phyloP scores from a whole-genome alignment of 2,329 filamentous ascomycete genomes.

The Sporothrix schenckii region DNA sequence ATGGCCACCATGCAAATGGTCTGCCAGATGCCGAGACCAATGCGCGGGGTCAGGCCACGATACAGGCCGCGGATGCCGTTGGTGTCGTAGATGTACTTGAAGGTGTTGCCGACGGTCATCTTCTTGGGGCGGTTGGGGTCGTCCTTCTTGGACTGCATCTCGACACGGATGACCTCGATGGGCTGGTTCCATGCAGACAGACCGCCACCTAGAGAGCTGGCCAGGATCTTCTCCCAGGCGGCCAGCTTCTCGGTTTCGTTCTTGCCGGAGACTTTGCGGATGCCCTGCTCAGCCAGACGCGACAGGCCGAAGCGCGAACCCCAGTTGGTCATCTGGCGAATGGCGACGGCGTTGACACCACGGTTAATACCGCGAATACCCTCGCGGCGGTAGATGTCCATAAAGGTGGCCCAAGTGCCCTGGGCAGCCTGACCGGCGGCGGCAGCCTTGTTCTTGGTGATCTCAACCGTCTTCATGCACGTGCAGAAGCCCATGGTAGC shows the following conservation, averaged over 20 bases:
- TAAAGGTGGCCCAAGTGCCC: conserved; percentile 93
- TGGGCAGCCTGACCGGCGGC: conserved; percentile 79
- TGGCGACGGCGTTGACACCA: conserved; percentile 97
- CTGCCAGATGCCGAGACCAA: conserved; percentile 97
- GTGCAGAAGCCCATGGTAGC: conserved; percentile 99
- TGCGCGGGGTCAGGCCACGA: conserved; percentile 90
- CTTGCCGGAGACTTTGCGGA: conserved; percentile 78
- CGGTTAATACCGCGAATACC: conserved; percentile 96
- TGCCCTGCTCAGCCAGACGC: conserved; percentile 85
- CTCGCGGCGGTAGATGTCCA: conserved; percentile 93
- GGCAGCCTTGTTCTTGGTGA: conserved; percentile 96
- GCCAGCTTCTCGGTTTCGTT: conserved; percentile 75
- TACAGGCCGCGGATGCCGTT: conserved; percentile 93
- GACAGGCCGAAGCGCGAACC: conserved; percentile 93
- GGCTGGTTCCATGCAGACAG: conserved; percentile 98
- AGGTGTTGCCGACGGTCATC: conserved; percentile 89
- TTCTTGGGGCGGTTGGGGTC: conserved; percentile 99
- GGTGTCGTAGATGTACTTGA: conserved; percentile 83
- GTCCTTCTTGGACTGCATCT: conserved; percentile 99
- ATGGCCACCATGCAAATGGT: conserved; percentile 99
- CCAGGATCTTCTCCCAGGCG: conserved; percentile 83
- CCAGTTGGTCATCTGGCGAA: conserved; percentile 99
- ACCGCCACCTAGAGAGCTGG: conserved; percentile 86
- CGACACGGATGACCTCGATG: conserved; percentile 98
- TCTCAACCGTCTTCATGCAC: conserved; percentile 99